A percentile compares a stretch with the other conserved stretches of the same genome.
Conservation (phyloP, 148 eudicot genomes). For the Camellia lanceoleosa region DNA sequence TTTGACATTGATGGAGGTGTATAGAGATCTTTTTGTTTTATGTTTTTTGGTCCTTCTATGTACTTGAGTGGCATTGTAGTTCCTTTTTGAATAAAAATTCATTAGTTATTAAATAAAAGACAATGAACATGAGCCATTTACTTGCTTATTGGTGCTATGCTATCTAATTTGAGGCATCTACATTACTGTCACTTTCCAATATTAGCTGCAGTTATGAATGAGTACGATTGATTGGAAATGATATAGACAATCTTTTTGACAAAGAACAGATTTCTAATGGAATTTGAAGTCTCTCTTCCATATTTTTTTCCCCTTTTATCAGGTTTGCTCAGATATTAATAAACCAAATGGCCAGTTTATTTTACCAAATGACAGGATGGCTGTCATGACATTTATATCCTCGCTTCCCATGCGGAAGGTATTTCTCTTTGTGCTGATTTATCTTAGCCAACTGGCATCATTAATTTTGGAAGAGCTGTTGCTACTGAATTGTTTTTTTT, state of each 20-base stretch:
- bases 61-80: too few species aligned
- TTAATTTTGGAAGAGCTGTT: constrained; percentile 1
- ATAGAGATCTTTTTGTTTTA: too few species aligned
- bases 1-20: too few species aligned
- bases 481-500: neutral
- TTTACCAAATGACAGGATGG: constrained; percentile 76
- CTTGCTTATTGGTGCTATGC: neutral
- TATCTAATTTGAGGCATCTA: neutral
- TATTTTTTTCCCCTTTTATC: constrained; percentile 13
- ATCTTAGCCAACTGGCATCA: neutral
- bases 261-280: neutral
- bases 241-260: neutral
- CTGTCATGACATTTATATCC: constrained; percentile 89
- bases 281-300: neutral
- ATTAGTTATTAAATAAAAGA: too few species aligned
- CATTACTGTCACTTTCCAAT: neutral
- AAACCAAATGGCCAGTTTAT: constrained; percentile 97
- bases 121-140: neutral
- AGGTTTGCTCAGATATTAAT: constrained; percentile 97
- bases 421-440: constrained; percentile 18
- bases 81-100: too few species aligned
- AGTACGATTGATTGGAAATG: neutral
- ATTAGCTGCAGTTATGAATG: neutral
- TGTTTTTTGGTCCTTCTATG: too few species aligned
- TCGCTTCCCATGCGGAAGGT: constrained; percentile 97